A percentile compares a stretch with the other conserved stretches of the same genome.
phyloP scores from a whole-genome alignment of 305 asterid genomes.

The Stenogyne calaminthoides region DNA sequence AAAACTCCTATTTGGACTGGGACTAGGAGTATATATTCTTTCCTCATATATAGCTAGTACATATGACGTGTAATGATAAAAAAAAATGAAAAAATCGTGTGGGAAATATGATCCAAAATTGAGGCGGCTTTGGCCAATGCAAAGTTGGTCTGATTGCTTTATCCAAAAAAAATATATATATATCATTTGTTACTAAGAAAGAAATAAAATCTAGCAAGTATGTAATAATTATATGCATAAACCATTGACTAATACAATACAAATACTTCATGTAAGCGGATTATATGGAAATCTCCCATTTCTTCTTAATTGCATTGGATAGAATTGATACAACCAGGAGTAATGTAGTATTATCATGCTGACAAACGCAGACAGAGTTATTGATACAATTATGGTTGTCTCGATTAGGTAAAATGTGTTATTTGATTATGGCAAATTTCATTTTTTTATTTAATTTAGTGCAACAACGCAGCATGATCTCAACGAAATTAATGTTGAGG shows the following conservation, averaged over 20 bases:
- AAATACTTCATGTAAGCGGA: not conserved
- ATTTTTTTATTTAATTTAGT: too few species aligned
- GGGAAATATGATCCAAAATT: not conserved
- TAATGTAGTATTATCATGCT: not conserved
- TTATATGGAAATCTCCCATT: not conserved
- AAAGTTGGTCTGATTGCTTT: too few species aligned
- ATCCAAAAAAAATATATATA: too few species aligned
- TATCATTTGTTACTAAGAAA: not conserved
- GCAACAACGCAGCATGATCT: slow-evolving; percentile 29
- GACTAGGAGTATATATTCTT: not conserved
- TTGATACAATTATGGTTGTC: slow-evolving; percentile 15
- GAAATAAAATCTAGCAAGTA: not conserved
- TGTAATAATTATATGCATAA: not conserved
- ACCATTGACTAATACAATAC: not conserved
- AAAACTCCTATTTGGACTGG: not conserved
- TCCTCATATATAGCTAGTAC: not conserved
- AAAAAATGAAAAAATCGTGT: not conserved
- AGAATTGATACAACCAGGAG: not conserved
- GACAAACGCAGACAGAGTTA: not conserved
- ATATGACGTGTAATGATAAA: not conserved
- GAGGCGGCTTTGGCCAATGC: too few species aligned
- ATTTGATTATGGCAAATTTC: too few species aligned
- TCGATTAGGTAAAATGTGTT: slow-evolving; percentile 4
- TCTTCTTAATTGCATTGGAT: not conserved
- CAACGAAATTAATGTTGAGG: slow-evolving; percentile 10